phyloP scores from a whole-genome alignment of 1,139 yeast species.

The Meyerozyma smithsonii region DNA sequence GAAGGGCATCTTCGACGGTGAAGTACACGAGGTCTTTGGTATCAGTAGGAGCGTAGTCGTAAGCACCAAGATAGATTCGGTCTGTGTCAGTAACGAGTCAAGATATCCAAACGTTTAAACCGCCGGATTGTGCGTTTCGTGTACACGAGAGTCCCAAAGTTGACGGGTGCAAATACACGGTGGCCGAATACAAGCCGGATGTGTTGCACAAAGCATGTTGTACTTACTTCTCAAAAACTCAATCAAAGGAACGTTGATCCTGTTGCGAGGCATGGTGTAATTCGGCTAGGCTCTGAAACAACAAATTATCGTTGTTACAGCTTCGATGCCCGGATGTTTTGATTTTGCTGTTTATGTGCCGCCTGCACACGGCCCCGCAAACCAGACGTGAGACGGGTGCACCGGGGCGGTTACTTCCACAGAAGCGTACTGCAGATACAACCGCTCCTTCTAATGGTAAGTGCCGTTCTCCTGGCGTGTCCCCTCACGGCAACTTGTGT shows the following conservation, averaged over 20 bases:
- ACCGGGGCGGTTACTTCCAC: background rate
- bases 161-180: background rate
- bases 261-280: constrained; percentile 17
- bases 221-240: constrained; percentile 45
- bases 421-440: background rate
- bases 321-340: constrained; percentile 1
- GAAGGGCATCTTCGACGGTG: constrained; percentile 87
- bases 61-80: constrained; percentile 87
- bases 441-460: background rate
- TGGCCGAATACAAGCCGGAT: background rate
- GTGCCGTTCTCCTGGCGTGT: background rate
- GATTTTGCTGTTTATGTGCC: constrained; percentile 2
- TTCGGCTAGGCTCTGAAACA: background rate
- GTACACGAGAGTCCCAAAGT: no score
- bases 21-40: constrained; percentile 76
- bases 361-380: constrained; percentile 1
- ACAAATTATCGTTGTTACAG: background rate
- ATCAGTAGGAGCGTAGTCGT: constrained; percentile 73
- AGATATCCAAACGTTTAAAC: background rate
- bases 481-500: constrained; percentile 5
- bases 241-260: constrained; percentile 30
- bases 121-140: no score
- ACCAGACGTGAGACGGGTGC: background rate
- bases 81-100: constrained; percentile 39
- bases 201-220: background rate